phyloP scores from a whole-genome alignment of 116 monocot species.

The Iris pallida region DNA sequence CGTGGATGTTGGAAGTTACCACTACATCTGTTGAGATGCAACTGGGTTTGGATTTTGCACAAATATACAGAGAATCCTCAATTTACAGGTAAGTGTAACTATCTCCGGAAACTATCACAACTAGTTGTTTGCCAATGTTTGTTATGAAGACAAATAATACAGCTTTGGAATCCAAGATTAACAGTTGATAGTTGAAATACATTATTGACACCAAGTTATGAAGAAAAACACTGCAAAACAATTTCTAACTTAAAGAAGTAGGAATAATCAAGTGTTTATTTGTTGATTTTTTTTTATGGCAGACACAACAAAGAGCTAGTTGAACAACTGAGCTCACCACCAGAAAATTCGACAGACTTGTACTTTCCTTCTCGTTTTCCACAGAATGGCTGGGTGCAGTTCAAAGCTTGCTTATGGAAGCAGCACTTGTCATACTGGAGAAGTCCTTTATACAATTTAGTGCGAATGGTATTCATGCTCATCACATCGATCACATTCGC shows the following conservation, averaged over 20 bases:
- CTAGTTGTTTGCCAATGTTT: too few relatives aligned
- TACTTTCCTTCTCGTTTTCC: conserved; percentile 5
- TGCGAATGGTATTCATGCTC: neutral
- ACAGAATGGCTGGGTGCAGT: neutral
- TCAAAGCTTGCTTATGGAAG: conserved; percentile 4
- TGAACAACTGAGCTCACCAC: neutral
- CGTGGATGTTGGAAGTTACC: neutral
- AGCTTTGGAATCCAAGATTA: neutral
- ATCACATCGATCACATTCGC: neutral
- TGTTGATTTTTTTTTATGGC: neutral
- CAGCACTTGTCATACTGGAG: conserved; percentile 9
- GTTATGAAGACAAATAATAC: neutral
- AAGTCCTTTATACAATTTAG: conserved; percentile 8
- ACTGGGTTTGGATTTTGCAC: conserved; percentile 9
- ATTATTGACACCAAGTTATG: neutral
- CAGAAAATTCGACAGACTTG: conserved; percentile 3
- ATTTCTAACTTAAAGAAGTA: neutral
- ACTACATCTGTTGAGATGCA: conserved; percentile 3
- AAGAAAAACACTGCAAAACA: neutral
- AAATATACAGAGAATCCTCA: conserved; percentile 9
- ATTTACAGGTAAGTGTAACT: conserved; percentile 5
- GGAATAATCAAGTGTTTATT: neutral
- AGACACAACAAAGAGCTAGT: conserved; percentile 11
- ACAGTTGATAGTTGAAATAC: neutral
- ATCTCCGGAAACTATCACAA: neutral